Conservation (phyloP, 805 yeast genomes). For the Starmerella geochares region DNA sequence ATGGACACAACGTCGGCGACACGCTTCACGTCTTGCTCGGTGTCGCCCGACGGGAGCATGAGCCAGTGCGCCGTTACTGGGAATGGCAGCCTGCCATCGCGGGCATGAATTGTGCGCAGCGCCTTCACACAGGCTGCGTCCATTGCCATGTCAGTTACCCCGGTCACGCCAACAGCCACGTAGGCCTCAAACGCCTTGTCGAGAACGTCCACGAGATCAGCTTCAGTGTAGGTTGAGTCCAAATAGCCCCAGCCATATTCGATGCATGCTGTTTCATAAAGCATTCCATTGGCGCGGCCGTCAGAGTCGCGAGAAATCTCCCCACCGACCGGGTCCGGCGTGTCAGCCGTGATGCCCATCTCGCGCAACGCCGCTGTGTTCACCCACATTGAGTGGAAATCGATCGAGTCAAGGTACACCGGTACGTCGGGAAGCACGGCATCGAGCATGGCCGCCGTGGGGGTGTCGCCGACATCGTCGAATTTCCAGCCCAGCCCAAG, state of each 20-base stretch:
- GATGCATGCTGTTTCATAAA: background rate
- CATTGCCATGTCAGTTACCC: background rate
- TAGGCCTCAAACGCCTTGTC: background rate
- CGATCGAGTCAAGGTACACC: background rate
- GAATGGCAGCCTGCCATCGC: background rate
- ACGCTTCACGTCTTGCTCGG: background rate
- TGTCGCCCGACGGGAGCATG: background rate
- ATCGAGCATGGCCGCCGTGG: background rate
- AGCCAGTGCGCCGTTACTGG: slow-evolving; percentile 1
- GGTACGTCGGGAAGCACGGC: slow-evolving; percentile 2
- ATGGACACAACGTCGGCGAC: background rate
- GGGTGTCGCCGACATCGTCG: background rate
- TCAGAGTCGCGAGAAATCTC: background rate
- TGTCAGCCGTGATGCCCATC: background rate
- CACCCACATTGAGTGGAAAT: slow-evolving; percentile 2
- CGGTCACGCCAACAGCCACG: background rate
- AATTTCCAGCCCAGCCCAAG: background rate
- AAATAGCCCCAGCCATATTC: background rate
- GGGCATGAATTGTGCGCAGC: background rate
- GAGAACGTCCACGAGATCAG: background rate
- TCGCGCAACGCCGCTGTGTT: background rate
- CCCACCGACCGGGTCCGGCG: slow-evolving; percentile 1
- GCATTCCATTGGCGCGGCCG: background rate
- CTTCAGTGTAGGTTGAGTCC: background rate
- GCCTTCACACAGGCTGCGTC: background rate